Evolutionary conservation across 2,329 filamentous ascomycete genomes (phyloP).

Genomic region (Aspergillus chevalieri): DNA sequence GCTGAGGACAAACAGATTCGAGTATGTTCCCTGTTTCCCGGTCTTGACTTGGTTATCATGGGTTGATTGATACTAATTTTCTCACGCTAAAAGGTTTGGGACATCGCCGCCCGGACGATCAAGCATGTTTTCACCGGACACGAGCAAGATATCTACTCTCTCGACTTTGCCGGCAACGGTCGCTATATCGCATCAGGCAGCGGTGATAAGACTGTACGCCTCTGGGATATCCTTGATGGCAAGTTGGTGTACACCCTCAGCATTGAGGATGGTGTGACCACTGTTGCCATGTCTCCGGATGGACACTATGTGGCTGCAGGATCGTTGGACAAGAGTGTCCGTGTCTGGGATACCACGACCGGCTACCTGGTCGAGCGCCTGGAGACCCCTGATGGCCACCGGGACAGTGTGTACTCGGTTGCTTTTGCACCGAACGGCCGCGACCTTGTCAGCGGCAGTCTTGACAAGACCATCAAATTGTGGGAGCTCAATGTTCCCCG

Average conservation of each 20-base stretch:
- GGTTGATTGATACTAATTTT: slow-evolving; percentile 5
- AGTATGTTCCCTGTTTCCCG: slow-evolving; percentile 43
- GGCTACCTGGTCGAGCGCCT: slow-evolving; percentile 85
- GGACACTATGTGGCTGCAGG: slow-evolving; percentile 91
- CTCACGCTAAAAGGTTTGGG: slow-evolving; percentile 68
- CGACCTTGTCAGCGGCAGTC: slow-evolving; percentile 85
- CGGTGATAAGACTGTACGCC: slow-evolving; percentile 85
- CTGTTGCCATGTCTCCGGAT: slow-evolving; percentile 93
- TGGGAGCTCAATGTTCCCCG: slow-evolving; percentile 81
- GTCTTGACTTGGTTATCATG: neutral
- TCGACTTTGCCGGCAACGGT: slow-evolving; percentile 91
- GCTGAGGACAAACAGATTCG: slow-evolving; percentile 97
- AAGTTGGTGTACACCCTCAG: slow-evolving; percentile 76
- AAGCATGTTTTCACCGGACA: slow-evolving; percentile 93
- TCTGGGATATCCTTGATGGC: slow-evolving; percentile 90
- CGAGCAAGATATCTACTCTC: slow-evolving; percentile 95
- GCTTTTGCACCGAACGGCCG: slow-evolving; percentile 92
- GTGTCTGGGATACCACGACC: slow-evolving; percentile 87
- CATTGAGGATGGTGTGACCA: slow-evolving; percentile 96
- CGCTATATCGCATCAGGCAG: slow-evolving; percentile 92
- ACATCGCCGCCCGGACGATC: slow-evolving; percentile 76
- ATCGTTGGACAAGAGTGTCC: slow-evolving; percentile 93
- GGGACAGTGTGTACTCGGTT: slow-evolving; percentile 93
- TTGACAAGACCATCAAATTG: slow-evolving; percentile 99
- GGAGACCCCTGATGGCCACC: slow-evolving; percentile 89